These are phyloP conservation scores for Scheffersomyces titani DNA, from an alignment of 1,139 yeast genomes.

Conservation along the genomic window DNA sequence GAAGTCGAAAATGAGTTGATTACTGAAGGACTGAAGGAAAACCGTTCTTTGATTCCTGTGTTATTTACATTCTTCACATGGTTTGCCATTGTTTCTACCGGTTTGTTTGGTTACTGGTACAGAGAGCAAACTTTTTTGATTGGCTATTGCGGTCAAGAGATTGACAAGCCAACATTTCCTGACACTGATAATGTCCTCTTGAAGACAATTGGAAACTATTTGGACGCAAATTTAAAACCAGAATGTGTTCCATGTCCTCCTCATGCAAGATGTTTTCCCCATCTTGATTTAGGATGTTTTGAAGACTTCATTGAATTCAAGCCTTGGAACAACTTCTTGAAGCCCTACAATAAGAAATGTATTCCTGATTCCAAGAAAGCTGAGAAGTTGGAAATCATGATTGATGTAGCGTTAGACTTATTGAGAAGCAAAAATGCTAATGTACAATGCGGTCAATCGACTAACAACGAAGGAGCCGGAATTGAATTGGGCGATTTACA, in stretches of 20 bases:
- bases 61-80: conserved; percentile 18
- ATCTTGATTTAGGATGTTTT: conserved; percentile 63
- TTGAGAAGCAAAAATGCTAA: conserved; percentile 72
- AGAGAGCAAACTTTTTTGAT: conserved; percentile 57
- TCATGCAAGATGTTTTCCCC: conserved; percentile 73
- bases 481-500: conserved; percentile 56
- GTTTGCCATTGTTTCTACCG: conserved; percentile 26
- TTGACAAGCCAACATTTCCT: conserved; percentile 37
- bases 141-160: conserved; percentile 71
- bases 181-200: conserved; percentile 17
- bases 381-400: conserved; percentile 66
- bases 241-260: conserved; percentile 76
- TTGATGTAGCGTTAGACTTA: conserved; percentile 65
- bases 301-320: conserved; percentile 61
- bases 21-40: not conserved
- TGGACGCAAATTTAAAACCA: conserved; percentile 53
- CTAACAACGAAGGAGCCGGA: conserved; percentile 50
- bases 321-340: conserved; percentile 54
- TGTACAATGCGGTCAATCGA: conserved; percentile 59
- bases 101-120: conserved; percentile 55
- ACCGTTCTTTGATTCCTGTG: not conserved
- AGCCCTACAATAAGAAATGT: conserved; percentile 65
- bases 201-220: conserved; percentile 29
- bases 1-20: conserved; percentile 1
- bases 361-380: conserved; percentile 77